A percentile compares a stretch with the other conserved stretches of the same genome.
phyloP scores from a whole-genome alignment of 1,139 yeast species.

The Arxiozyma slooffiae region DNA sequence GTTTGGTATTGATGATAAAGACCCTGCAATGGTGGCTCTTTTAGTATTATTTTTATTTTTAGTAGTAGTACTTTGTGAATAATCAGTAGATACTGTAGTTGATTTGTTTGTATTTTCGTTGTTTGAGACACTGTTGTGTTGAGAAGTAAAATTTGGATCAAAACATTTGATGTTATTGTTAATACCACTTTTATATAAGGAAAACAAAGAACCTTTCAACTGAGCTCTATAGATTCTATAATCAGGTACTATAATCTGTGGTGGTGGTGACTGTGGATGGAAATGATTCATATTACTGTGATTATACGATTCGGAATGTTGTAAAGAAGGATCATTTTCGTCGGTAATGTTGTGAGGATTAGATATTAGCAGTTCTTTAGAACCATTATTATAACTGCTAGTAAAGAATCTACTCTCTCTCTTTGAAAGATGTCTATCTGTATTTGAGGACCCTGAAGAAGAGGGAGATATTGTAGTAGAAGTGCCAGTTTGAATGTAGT shows the following conservation, averaged over 20 bases:
- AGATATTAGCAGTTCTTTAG: slow-evolving; percentile 3
- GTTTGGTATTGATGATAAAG: slow-evolving; percentile 2
- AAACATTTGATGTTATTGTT: slow-evolving; percentile 43
- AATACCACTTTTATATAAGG: slow-evolving; percentile 46
- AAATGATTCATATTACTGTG: neutral
- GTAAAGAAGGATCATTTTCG: neutral
- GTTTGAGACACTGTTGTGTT: neutral
- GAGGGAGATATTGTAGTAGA: neutral
- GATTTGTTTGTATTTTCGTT: neutral
- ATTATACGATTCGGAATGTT: slow-evolving; percentile 2
- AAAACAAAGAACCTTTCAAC: slow-evolving; percentile 52
- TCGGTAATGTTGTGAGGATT: neutral
- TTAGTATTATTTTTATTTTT: slow-evolving; percentile 1
- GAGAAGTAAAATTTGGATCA: slow-evolving; percentile 23
- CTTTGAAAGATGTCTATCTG: slow-evolving; percentile 11
- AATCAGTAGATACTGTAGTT: neutral
- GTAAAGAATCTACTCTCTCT: slow-evolving; percentile 24
- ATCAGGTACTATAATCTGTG: slow-evolving; percentile 21
- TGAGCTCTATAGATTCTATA: slow-evolving; percentile 49
- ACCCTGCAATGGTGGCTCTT: slow-evolving; percentile 7
- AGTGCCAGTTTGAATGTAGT: neutral
- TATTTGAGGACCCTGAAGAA: neutral
- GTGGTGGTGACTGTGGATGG: slow-evolving; percentile 1
- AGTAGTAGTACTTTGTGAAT: neutral
- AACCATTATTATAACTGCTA: slow-evolving; percentile 13